Conservation (phyloP, 306 rosid genomes). For the Coriaria nepalensis region DNA sequence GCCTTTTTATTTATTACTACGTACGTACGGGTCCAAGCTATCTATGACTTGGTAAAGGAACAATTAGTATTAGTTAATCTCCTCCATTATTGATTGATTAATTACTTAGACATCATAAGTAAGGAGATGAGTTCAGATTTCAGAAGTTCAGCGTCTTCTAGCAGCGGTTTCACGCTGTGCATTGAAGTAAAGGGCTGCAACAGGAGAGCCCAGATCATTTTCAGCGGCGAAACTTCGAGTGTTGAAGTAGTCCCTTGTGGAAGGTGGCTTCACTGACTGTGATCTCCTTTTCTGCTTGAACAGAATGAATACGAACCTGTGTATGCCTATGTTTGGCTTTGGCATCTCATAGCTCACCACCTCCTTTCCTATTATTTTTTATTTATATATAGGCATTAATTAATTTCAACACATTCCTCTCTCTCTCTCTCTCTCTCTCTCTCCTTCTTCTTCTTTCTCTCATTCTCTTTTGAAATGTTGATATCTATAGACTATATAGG, state of each 20-base stretch:
- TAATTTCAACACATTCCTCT: background rate
- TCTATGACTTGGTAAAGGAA: too few relatives aligned
- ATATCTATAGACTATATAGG: too few relatives aligned
- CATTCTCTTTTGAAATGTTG: too few relatives aligned
- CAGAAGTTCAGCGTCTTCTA: conserved; percentile 32
- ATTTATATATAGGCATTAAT: background rate
- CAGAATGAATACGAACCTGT: conserved; percentile 77
- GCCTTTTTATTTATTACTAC: too few relatives aligned
- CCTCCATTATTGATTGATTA: too few relatives aligned
- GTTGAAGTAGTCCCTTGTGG: conserved; percentile 58
- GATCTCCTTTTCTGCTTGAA: conserved; percentile 48
- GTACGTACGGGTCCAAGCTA: too few relatives aligned
- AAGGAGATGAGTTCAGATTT: too few relatives aligned
- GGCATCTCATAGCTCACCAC: conserved; percentile 62
- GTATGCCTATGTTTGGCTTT: conserved; percentile 76
- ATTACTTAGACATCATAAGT: too few relatives aligned
- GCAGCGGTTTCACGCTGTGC: conserved; percentile 66
- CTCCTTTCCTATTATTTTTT: conserved; percentile 40
- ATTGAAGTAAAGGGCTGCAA: conserved; percentile 82
- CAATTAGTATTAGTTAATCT: too few relatives aligned
- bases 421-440: background rate
- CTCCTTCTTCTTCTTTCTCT: too few relatives aligned
- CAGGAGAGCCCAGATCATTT: conserved; percentile 63
- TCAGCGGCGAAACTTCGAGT: conserved; percentile 44
- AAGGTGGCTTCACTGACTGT: conserved; percentile 34